These are phyloP conservation scores for Blepharisma japonicum DNA, from an alignment of 73 alveolate species.

Conservation along the genomic window DNA sequence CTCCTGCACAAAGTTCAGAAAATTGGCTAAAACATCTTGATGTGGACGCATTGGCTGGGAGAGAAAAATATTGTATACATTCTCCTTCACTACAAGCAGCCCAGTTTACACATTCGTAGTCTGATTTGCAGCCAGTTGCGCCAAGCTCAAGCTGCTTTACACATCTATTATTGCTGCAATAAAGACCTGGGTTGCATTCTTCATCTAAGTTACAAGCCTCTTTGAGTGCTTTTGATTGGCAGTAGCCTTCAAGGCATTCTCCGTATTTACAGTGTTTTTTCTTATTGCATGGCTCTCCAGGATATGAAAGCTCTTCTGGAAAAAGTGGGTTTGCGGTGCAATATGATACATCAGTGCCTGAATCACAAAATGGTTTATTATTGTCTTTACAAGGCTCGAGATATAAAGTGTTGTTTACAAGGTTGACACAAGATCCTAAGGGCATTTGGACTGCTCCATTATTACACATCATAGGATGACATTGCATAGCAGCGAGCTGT, in stretches of 20 bases:
- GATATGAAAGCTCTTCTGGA: background rate
- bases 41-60: background rate
- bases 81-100: constrained; percentile 21
- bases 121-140: constrained; percentile 7
- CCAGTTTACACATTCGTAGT: constrained; percentile 28
- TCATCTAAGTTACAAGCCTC: background rate
- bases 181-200: constrained; percentile 28
- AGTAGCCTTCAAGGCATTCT: constrained; percentile 13
- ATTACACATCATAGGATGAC: background rate
- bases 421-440: background rate
- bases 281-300: constrained; percentile 29
- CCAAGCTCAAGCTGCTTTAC: background rate
- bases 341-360: background rate
- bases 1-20: background rate
- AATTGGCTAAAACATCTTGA: background rate
- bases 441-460: constrained; percentile 7
- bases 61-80: constrained; percentile 15
- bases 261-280: constrained; percentile 7
- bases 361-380: background rate
- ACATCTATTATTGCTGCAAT: background rate
- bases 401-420: constrained; percentile 12
- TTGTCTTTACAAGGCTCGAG: constrained; percentile 12
- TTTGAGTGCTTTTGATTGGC: constrained; percentile 3
- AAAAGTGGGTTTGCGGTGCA: constrained; percentile 12
- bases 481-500: background rate